Evolutionary conservation across 1,284 basidiomycete species (phyloP), one percentile per base, ranked within the genome.

Genomic region (Cutaneotrichosporon curvatum): DNA sequence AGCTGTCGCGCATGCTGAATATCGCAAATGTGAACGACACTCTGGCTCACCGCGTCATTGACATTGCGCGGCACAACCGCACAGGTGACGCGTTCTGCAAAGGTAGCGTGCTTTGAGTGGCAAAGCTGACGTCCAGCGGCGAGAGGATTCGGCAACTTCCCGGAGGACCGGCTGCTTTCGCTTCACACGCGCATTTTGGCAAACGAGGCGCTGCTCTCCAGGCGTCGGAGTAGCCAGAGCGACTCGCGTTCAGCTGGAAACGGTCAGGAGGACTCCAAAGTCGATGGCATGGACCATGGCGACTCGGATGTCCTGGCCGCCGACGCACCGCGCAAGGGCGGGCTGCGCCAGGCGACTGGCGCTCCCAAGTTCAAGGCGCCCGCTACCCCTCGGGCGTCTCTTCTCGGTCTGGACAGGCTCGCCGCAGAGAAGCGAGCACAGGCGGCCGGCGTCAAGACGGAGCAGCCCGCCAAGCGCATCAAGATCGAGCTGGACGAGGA

Each of bases 341-440:
- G 88, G 0, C 72, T 90, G 11, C 75, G 86, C 67, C 75, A 82
- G 39, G 73, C 72, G 15, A 84, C 83, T 4, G 86, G 86, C 86
- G 77, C 75, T 65, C 87, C 89, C 56, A 81, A 80, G 0, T 92
- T 91, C 70, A 78, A 80, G 44, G 75, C 81, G 60, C 87, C 87
- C 0, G 77, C 79, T 0, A 81, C 78, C 52, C 78, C 82, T 19
- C 71, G 85, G 15, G 82, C 79, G 0, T 94, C 89, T 2, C 60
- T 87, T 2, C 79, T 95, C 0, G 90, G 91, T 0, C 75, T 96
- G 5, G 91, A 97, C 66, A 79, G 78, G 28, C 77, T 96, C 2
- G 91, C 92, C 0, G 81, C 79, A 48, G 87, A 92, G 65, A 96
- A 95, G 71, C 76, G 86, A 38, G 80, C 79, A 12, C 67, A 72